phyloP scores from a whole-genome alignment of 2,329 filamentous ascomycete species.

The Alternaria sp. region DNA sequence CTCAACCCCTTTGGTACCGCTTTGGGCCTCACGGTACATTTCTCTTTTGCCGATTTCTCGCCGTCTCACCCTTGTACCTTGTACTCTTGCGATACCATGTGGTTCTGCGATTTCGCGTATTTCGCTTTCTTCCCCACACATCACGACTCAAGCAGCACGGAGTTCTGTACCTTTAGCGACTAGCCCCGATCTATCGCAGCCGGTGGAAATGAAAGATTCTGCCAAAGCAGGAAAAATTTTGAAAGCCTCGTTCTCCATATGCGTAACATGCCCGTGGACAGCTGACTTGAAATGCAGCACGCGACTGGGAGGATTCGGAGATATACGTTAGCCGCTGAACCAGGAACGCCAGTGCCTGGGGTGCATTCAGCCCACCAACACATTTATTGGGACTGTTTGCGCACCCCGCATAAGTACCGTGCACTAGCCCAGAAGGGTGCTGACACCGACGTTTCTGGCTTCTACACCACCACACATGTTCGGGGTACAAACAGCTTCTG shows the following conservation, averaged over 20 bases:
- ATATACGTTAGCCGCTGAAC: neutral
- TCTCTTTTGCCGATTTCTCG: conserved; percentile 6
- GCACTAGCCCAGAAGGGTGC: conserved; percentile 8
- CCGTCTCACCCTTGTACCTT: conserved; percentile 2
- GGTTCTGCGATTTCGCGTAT: conserved; percentile 3
- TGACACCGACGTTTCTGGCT: conserved; percentile 13
- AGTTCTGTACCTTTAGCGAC: conserved; percentile 13
- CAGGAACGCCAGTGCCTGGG: neutral
- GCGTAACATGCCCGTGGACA: conserved; percentile 20
- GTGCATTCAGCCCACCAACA: conserved; percentile 12
- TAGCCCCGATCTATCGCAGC: conserved; percentile 6
- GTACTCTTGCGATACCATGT: conserved; percentile 10
- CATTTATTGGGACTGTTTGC: conserved; percentile 16
- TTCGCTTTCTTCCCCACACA: conserved; percentile 2
- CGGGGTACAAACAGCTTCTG: neutral
- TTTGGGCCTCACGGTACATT: neutral
- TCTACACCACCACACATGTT: neutral
- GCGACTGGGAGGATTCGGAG: neutral
- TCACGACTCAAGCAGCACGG: conserved; percentile 8
- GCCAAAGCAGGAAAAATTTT: neutral
- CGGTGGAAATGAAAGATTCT: conserved; percentile 5
- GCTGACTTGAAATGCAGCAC: conserved; percentile 14
- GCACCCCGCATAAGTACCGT: conserved; percentile 19
- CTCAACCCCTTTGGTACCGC: conserved; percentile 8
- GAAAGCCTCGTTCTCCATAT: conserved; percentile 17